Conservation (phyloP, 73 alveolate genomes). For the Uronychia setigera region DNA sequence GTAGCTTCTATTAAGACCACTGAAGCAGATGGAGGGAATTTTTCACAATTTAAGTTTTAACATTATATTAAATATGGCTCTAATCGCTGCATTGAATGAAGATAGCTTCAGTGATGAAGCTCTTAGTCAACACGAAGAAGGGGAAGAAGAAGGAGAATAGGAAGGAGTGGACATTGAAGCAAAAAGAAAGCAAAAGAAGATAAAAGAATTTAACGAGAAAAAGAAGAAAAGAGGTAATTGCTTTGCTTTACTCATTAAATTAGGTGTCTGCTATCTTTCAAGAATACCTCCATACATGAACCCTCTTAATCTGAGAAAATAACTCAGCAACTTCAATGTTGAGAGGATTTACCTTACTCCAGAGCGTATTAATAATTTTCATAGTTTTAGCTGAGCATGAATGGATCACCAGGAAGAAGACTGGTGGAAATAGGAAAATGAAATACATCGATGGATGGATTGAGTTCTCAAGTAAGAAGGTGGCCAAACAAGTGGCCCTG, state of each 20-base stretch:
- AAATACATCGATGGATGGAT: conserved; percentile 98
- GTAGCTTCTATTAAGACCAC: too few relatives aligned
- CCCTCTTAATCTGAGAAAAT: conserved; percentile 56
- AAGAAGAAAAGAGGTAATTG: conserved; percentile 10
- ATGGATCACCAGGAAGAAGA: conserved; percentile 20
- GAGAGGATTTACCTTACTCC: conserved; percentile 79
- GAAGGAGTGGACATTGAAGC: too few relatives aligned
- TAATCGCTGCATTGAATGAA: too few relatives aligned
- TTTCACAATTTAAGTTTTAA: too few relatives aligned
- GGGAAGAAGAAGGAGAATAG: too few relatives aligned
- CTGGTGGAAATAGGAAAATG: conserved; percentile 65
- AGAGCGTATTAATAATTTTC: conserved; percentile 18
- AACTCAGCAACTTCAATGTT: conserved; percentile 53
- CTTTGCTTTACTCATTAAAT: too few relatives aligned
- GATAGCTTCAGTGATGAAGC: too few relatives aligned
- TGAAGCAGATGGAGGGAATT: too few relatives aligned
- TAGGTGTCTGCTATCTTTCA: conserved; percentile 81
- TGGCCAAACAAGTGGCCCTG: conserved; percentile 92
- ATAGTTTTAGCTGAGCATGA: conserved; percentile 30
- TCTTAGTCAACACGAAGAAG: too few relatives aligned
- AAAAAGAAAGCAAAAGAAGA: not conserved
- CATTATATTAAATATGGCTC: too few relatives aligned
- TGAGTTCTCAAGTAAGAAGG: conserved; percentile 90
- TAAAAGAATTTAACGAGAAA: not conserved
- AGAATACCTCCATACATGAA: conserved; percentile 85